Evolutionary conservation across 768 basidiomycete genomes (phyloP), one percentile per base, ranked within the genome.

Genomic region (Crassisporium funariophilum): DNA sequence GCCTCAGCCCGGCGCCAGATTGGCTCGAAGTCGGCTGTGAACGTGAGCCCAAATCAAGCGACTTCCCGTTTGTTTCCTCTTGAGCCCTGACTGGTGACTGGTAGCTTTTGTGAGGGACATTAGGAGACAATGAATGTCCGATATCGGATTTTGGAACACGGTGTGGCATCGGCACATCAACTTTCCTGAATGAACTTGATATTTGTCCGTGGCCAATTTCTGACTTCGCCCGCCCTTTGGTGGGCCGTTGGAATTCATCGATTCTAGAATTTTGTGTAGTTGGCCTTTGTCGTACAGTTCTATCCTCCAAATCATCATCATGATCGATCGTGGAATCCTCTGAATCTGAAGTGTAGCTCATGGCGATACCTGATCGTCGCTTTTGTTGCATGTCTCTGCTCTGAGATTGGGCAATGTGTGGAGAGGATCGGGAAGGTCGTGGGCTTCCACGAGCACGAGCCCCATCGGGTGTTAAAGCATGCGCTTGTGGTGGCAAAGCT

Each of bases 21-120:
- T 61, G 59, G 20, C 64, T 66, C 12, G 71, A 47, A 59, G 59
- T 68, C 12, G 72, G 72, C 37, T 68, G 71, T 3, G 72, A 60
- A 22, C 68, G 63, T 5, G 63, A 52, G 27, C 56, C 56, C 9
- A 53, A 11, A 5, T 60, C 55, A 15, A 44, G 42, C 16, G 24
- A 20, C 40, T 47, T 35, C 25, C 34, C 25, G 8, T 53, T 15
- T 3, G 49, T 22, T 46, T 48, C 52, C 25, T 41, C 20, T 16
- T 47, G 50, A 34, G 33, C 36, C 24, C 31, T 48, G 41, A 36
- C 45, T 27, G 53, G 39, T 43, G 35, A 45, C 20, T 29, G 29
- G 11, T 5, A n/a, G n/a, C n/a, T n/a, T n/a, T n/a, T n/a, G n/a
- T n/a, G n/a, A n/a, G n/a, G n/a, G n/a, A n/a, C n/a, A n/a, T n/a